A percentile compares a stretch with the other conserved stretches of the same genome.
Conservation (phyloP, 306 rosid genomes). For the Purshia tridentata region DNA sequence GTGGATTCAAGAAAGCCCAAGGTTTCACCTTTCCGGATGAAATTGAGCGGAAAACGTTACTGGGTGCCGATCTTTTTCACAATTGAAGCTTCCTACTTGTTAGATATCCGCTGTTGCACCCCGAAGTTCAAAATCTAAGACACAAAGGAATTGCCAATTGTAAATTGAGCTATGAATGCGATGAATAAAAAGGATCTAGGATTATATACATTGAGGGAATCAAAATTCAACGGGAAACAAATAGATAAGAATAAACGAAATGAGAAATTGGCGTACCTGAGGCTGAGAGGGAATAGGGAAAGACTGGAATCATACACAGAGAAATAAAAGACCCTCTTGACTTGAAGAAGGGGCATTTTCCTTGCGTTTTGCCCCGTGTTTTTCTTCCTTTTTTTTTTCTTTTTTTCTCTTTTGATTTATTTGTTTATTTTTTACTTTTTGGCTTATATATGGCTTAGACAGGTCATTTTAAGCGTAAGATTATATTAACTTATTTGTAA, state of each 20-base stretch:
- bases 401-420: background rate
- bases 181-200: constrained; percentile 44
- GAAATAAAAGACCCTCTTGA: constrained; percentile 21
- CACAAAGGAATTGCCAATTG: background rate
- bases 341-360: constrained; percentile 4
- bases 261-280: constrained; percentile 42
- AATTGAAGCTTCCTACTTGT: constrained; percentile 23
- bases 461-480: too few relatives aligned
- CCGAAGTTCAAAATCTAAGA: constrained; percentile 25
- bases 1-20: too few relatives aligned
- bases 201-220: constrained; percentile 25
- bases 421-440: background rate
- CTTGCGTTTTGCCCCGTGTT: background rate
- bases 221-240: constrained; percentile 21
- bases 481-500: too few relatives aligned
- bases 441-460: too few relatives aligned
- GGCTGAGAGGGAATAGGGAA: constrained; percentile 3
- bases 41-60: constrained; percentile 14
- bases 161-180: constrained; percentile 13
- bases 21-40: background rate
- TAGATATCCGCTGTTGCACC: constrained; percentile 5
- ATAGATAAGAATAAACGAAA: background rate
- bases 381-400: background rate
- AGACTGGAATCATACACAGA: constrained; percentile 1
- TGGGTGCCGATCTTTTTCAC: constrained; percentile 16